Percentiles rank a stretch among this genome's conserved stretches.
These are phyloP conservation scores for Scheffersomyces titani DNA, from an alignment of 1,139 yeast genomes.

Conservation along the genomic window DNA sequence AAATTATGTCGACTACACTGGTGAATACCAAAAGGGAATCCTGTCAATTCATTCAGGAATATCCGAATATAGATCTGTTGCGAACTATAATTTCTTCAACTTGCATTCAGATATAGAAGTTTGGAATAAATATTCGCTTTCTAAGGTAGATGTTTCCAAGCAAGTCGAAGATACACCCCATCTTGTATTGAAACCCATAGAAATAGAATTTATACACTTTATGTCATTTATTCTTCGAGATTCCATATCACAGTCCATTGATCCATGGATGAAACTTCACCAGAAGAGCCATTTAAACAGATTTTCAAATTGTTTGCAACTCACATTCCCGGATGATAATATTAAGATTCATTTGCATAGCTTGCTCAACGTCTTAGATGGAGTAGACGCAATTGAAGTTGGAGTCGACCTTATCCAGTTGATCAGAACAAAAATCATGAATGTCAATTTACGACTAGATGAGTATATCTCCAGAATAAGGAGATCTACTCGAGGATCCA, in stretches of 20 bases:
- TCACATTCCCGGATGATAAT: conserved; percentile 6
- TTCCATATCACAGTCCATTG: conserved; percentile 1
- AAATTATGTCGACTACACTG: conserved; percentile 8
- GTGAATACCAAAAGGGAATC: conserved; percentile 9
- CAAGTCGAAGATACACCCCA: background rate
- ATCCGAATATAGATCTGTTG: conserved; percentile 6
- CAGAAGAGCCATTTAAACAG: background rate
- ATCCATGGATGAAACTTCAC: background rate
- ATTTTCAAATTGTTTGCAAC: conserved; percentile 8
- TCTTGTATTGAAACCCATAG: conserved; percentile 11
- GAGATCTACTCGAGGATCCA: background rate
- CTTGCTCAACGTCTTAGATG: conserved; percentile 5
- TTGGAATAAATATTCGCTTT: conserved; percentile 6
- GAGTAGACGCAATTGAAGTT: conserved; percentile 14
- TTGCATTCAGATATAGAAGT: conserved; percentile 8
- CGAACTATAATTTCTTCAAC: conserved; percentile 14
- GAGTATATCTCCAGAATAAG: background rate
- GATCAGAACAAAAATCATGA: conserved; percentile 3
- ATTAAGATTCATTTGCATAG: background rate
- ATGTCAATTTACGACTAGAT: background rate
- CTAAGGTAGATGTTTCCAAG: conserved; percentile 4
- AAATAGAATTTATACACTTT: conserved; percentile 9
- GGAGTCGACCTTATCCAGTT: conserved; percentile 10
- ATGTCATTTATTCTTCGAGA: conserved; percentile 10
- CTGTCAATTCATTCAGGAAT: conserved; percentile 8